Percentiles rank a stretch among this genome's conserved stretches.
These are phyloP conservation scores for Hypoxylon crocopeplum DNA, from an alignment of 495 filamentous ascomycete genomes.

Conservation along the genomic window DNA sequence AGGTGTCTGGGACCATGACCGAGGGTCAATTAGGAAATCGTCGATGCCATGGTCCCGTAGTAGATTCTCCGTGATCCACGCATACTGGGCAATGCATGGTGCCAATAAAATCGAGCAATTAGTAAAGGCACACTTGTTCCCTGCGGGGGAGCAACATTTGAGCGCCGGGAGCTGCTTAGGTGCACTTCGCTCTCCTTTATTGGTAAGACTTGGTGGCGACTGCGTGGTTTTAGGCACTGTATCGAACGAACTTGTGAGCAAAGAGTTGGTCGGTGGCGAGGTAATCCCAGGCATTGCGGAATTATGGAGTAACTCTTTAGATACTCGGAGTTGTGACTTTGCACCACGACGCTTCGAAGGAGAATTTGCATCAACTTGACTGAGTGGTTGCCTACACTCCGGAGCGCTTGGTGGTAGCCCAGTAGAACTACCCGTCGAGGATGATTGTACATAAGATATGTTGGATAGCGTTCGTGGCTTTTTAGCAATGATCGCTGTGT, in stretches of 20 bases:
- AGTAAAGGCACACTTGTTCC: slow-evolving; percentile 41
- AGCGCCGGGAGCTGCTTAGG: not conserved
- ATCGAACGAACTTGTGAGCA: too few species aligned
- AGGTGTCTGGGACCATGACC: slow-evolving; percentile 38
- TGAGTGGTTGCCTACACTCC: slow-evolving; percentile 28
- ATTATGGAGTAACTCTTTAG: not conserved
- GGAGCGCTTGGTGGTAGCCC: not conserved
- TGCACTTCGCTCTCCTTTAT: not conserved
- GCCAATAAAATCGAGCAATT: slow-evolving; percentile 52
- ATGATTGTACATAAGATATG: not conserved
- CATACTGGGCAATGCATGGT: slow-evolving; percentile 51
- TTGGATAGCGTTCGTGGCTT: slow-evolving; percentile 11
- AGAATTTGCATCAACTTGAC: slow-evolving; percentile 29
- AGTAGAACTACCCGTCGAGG: not conserved
- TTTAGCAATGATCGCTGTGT: slow-evolving; percentile 3
- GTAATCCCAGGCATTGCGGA: not conserved
- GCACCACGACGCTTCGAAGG: not conserved
- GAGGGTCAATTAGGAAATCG: slow-evolving; percentile 41
- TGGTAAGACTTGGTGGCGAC: not conserved
- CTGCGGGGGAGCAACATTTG: slow-evolving; percentile 21
- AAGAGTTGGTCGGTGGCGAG: not conserved
- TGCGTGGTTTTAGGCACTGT: too few species aligned
- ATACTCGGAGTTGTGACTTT: not conserved
- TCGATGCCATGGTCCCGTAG: slow-evolving; percentile 49
- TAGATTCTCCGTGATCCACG: slow-evolving; percentile 53